phyloP scores from a whole-genome alignment of 1,284 basidiomycete species.

The Apiotrichum porosum region DNA sequence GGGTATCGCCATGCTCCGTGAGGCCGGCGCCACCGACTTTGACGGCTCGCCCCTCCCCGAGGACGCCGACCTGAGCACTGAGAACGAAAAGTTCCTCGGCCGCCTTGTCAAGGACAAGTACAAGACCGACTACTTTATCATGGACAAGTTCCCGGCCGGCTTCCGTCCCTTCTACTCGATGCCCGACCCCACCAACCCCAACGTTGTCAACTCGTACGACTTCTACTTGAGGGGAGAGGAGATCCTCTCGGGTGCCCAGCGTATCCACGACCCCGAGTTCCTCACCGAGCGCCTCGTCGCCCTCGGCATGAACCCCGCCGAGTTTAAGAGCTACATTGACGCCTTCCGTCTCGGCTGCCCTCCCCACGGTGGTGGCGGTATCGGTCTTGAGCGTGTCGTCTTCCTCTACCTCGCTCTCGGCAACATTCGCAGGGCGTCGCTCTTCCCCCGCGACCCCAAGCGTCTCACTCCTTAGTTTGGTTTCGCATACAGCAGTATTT shows the following conservation, averaged over 20 bases:
- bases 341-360: constrained; percentile 91
- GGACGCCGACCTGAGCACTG: constrained; percentile 72
- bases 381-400: constrained; percentile 85
- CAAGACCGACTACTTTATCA: constrained; percentile 88
- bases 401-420: constrained; percentile 81
- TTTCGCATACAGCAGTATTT: too few relatives aligned
- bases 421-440: constrained; percentile 87
- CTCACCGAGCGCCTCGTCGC: constrained; percentile 75
- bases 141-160: constrained; percentile 87
- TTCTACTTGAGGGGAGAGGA: constrained; percentile 99
- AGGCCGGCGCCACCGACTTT: constrained; percentile 62
- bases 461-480: constrained; percentile 49
- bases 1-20: constrained; percentile 78
- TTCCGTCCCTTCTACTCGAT: constrained; percentile 88
- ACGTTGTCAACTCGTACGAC: constrained; percentile 95
- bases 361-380: constrained; percentile 61
- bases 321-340: constrained; percentile 87
- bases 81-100: constrained; percentile 83
- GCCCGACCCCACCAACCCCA: constrained; percentile 85
- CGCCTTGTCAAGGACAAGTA: constrained; percentile 85
- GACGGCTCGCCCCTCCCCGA: constrained; percentile 56
- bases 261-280: constrained; percentile 84
- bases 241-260: constrained; percentile 94
- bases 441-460: constrained; percentile 91
- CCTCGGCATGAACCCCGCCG: constrained; percentile 69